Base-by-base conservation (phyloP, 1,284 basidiomycete genomes). In the Lentinula novae-zelandiae region DNA sequence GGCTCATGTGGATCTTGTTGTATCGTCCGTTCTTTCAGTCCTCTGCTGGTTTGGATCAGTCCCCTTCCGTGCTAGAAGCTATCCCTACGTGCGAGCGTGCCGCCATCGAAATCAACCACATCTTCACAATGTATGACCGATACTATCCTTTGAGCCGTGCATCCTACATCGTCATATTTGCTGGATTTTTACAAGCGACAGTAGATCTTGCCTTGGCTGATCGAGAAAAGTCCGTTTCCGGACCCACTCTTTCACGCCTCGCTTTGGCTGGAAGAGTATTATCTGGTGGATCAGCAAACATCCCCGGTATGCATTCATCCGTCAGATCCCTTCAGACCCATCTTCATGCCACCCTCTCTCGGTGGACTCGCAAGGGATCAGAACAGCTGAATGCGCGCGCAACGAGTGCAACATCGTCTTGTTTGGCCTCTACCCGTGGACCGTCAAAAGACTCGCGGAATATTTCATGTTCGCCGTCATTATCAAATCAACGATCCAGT, bases 1-100 rank as follows among this genome's bases (percentile, higher is more conserved):
- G 61, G 33, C 54, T 62, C 12, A 61, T 61, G 42, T 64, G 63
- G 63, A 64, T 64, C 36, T 44, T 64, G n/a, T 53, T 64, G 7
- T 64, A 62, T 42, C 63, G 63, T 31, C 63, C 63, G 5, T 64
- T 62, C 39, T 64, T 60, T 38, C 56, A 64, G 34, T 39, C 46
- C 5, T 64, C 61, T 7, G 44, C 59, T 15, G 54, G 31, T 22
- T 54, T 50, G 36, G 54, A 42, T 7, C 22, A 52, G 15, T 40
- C 49, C 33, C 52, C 59, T 36, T 53, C 46, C 33, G 51, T 64
- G 15, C 51, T 50, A 20, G 53, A 62, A 22, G 63, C 63, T 8
- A 56, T 60, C 12, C n/a, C 61, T 8, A 54, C 59, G n/a, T 64
- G 63, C 46, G 61, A 60, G 49, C 54, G 53, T 36, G 53, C 58